Base-by-base conservation (phyloP, 768 basidiomycete species). In the Boletus sp. region DNA sequence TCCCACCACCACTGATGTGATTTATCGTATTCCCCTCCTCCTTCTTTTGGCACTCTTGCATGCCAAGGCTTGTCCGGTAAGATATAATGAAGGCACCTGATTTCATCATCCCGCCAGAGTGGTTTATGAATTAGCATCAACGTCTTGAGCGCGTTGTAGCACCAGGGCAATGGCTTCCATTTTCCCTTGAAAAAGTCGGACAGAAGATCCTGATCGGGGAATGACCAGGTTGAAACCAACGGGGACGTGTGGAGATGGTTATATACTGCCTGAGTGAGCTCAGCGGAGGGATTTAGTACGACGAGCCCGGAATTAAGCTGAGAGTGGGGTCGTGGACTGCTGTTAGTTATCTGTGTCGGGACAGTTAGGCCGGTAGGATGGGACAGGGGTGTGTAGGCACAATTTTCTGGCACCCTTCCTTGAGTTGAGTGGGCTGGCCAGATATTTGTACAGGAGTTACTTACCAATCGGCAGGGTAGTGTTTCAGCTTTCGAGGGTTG, bases 101-200 rank as follows among this genome's bases (percentile, higher is more conserved):
- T 84, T 69, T 93, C 87, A 4, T 85, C 83, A 65, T 97, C 93
- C 41, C 80, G 74, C 96, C 96, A 99, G 62, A 93, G 65, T 33
- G 78, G 67, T 35, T 78, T 70, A 70, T 99, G 97, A 37, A 85
- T 77, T 32, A 76, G 64, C 42, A 88, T 79, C 61, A 93, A 70
- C n/a, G 94, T 90, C 73, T 93, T 94, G 58, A 98, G 77, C 0
- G 93, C 94, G 63, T 99, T 99, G 71, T 93, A 95, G 56, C 84
- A 84, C 84, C 90, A 97, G 1, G 85, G 81, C 38, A 96, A 71
- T 5, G 90, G 85, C 50, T 75, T 79, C 90, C 91, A 94, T 66
- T 71, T 83, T 17, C 87, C 88, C 51, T 78, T 71, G 75, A 96
- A 98, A 65, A 84, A 82, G 32, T 79, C 81, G 1, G 94, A 81